Conservation (phyloP, 495 filamentous ascomycete genomes). For the Penicillium antarcticum region DNA sequence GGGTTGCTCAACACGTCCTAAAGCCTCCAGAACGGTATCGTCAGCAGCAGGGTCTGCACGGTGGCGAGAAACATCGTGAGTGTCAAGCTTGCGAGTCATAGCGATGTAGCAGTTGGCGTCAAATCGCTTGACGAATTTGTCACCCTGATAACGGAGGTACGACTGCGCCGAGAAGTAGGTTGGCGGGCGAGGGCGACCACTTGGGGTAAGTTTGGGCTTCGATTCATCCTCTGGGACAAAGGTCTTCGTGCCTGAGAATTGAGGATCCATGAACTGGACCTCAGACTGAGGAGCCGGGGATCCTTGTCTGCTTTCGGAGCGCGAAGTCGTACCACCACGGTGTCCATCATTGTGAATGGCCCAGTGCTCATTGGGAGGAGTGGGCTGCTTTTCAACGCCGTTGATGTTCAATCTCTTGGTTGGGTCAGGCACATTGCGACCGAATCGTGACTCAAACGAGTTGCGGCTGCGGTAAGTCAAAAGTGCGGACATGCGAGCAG, state of each 20-base stretch:
- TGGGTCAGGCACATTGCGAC: conserved; percentile 85
- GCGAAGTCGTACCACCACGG: conserved; percentile 46
- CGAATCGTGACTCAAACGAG: conserved; percentile 94
- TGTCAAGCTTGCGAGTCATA: conserved; percentile 98
- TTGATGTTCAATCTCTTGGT: conserved; percentile 76
- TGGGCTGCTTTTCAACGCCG: conserved; percentile 56
- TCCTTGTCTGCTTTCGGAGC: conserved; percentile 34
- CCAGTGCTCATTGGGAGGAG: conserved; percentile 79
- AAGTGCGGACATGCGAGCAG: conserved; percentile 93
- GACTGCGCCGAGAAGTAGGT: conserved; percentile 97
- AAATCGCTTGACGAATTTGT: conserved; percentile 95
- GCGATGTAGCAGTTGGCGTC: conserved; percentile 99
- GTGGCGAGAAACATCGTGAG: conserved; percentile 84
- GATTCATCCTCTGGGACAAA: conserved; percentile 28
- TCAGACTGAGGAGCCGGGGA: conserved; percentile 30
- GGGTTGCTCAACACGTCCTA: conserved; percentile 82
- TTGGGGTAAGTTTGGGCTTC: conserved; percentile 14
- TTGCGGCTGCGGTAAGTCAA: conserved; percentile 94
- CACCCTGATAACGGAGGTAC: conserved; percentile 95
- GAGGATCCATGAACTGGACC: conserved; percentile 62
- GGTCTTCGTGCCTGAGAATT: conserved; percentile 69
- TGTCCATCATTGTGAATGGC: conserved; percentile 96
- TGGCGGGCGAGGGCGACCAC: conserved; percentile 52
- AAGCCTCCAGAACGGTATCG: conserved; percentile 62
- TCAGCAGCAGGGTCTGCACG: conserved; percentile 45